Evolutionary conservation across 108 stramenopile species (phyloP).

Genomic region (Nannochloropsis granulata): DNA sequence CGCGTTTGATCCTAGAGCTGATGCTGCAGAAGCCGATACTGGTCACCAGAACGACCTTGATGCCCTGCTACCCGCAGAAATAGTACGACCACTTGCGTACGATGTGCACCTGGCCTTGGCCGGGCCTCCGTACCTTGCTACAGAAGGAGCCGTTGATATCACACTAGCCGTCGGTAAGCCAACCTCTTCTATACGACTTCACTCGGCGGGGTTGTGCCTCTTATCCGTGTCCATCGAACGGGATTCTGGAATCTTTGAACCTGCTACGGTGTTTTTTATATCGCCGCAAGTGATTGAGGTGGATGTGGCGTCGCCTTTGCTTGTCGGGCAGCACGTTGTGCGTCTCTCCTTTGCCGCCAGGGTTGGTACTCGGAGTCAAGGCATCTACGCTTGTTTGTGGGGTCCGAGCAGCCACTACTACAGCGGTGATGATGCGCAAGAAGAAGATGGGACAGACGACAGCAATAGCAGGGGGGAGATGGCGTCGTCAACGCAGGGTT

Average conservation of each 20-base stretch:
- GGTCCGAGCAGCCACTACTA: neutral
- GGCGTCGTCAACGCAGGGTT: neutral
- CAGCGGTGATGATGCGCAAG: neutral
- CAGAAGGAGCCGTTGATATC: neutral
- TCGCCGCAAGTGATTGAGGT: slow-evolving; percentile 1
- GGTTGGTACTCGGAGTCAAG: neutral
- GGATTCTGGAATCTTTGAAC: neutral
- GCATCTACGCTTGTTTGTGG: neutral
- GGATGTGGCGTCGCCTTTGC: neutral
- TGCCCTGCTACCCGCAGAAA: neutral
- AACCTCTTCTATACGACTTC: neutral
- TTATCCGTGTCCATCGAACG: neutral
- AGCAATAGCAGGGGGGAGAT: neutral
- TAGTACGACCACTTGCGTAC: neutral
- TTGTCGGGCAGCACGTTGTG: neutral
- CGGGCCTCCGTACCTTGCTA: neutral
- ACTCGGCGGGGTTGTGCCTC: neutral
- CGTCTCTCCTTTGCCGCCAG: neutral
- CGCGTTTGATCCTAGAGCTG: too few species aligned
- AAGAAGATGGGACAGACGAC: neutral
- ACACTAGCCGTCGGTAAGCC: neutral
- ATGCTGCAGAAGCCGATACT: too few species aligned
- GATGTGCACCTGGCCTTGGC: slow-evolving; percentile 4
- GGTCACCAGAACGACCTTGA: neutral
- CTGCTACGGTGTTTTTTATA: neutral